phyloP scores from a whole-genome alignment of 2,329 filamentous ascomycete genomes.

The Claviceps sp. region DNA sequence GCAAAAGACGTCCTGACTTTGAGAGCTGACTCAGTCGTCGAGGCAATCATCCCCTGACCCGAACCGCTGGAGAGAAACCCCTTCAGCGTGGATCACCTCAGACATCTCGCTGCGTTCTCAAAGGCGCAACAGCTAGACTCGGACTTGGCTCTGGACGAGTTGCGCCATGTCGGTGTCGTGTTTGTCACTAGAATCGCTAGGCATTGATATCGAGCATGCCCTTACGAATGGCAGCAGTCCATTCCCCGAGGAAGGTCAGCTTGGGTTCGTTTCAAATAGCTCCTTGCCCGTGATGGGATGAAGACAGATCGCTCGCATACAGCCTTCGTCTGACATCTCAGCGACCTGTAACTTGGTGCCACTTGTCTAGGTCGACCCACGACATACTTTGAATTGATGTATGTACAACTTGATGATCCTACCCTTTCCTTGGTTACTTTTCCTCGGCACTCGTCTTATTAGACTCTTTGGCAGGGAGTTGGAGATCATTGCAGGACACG shows the following conservation, averaged over 20 bases:
- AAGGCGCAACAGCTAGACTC: slow-evolving; percentile 50
- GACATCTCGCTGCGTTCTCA: slow-evolving; percentile 41
- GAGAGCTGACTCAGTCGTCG: slow-evolving; percentile 12
- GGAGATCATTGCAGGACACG: too few species aligned
- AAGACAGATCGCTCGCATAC: not conserved
- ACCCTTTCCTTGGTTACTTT: too few species aligned
- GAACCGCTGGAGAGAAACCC: slow-evolving; percentile 25
- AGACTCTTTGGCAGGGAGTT: too few species aligned
- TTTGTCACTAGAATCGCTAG: slow-evolving; percentile 40
- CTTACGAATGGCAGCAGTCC: slow-evolving; percentile 52
- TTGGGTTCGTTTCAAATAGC: not conserved
- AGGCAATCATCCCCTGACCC: slow-evolving; percentile 30
- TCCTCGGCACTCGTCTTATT: too few species aligned
- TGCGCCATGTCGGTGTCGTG: slow-evolving; percentile 46
- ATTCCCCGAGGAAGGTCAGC: slow-evolving; percentile 43
- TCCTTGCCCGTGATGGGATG: not conserved
- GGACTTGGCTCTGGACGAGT: slow-evolving; percentile 49
- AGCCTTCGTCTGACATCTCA: not conserved
- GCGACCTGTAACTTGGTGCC: too few species aligned
- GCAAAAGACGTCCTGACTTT: not conserved
- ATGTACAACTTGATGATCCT: too few species aligned
- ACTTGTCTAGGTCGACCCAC: too few species aligned
- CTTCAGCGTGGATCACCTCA: slow-evolving; percentile 27
- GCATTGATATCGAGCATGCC: slow-evolving; percentile 42
- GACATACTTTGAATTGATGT: too few species aligned